Evolutionary conservation across 2,329 filamentous ascomycete species (phyloP), one percentile per base, ranked within the genome.

Genomic region (Nemania bipapillata): DNA sequence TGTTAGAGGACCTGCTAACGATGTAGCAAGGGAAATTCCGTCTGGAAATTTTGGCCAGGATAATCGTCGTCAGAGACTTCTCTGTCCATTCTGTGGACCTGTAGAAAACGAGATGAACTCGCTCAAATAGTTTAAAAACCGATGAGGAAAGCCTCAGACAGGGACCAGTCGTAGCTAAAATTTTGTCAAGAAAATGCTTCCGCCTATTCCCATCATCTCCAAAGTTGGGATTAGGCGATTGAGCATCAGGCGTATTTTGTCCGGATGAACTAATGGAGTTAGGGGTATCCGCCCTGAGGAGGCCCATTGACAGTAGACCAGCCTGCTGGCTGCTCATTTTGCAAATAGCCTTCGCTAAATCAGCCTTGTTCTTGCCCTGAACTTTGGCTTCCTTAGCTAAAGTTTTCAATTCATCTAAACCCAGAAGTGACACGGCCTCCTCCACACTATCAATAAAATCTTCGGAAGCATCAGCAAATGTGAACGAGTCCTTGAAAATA

Each of bases 21-120:
- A 98, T 87, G 76, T 97, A 99, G 2, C 91, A 85, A 0, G 95
- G 94, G 72, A 97, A 99, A 77, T 94, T 96, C 40, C 93, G 87
- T 50, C 90, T 87, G 1, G 94, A 92, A 65, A 97, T 97, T 71
- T 95, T 94, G 7, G 96, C 93, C 4, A 99, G 86, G 52, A 99
- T 97, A 62, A 98, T 95, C 0, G 94, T 95, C 1, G 93, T 98
- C 15, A 99, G 83, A 1, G 95, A 97, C 79, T 97, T 98, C 75
- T 98, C 95, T 0, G 94, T 97, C 96, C 96, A 99, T 78, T 97
- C 92, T 0, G 93, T 96, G 9, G 94, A 97, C 66, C 95, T 87
- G 79, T 98, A 98, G 79, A 97, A 99, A 30, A 99, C 94, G 2
- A 99, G 83, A 81, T 98, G 96, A 0, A 98, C 94, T 28, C 96